A percentile compares a stretch with the other conserved stretches of the same genome.
Evolutionary conservation across 1,284 basidiomycete genomes (phyloP).

Genomic region (Leccinum subfulvum): DNA sequence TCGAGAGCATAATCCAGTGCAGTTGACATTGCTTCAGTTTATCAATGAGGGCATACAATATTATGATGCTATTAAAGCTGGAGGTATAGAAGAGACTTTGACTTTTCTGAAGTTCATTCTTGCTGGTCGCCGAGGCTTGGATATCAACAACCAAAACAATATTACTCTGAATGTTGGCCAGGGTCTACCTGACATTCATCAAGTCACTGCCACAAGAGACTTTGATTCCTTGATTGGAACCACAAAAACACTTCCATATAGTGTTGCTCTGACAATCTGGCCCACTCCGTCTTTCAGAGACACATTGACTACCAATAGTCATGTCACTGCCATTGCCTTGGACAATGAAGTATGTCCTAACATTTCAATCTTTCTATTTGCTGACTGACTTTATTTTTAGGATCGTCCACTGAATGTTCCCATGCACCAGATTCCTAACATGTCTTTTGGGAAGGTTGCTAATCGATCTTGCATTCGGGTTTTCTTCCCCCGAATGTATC

Average conservation of each 20-base stretch:
- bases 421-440: constrained; percentile 15
- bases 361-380: background rate
- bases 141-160: background rate
- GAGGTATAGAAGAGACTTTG: background rate
- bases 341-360: background rate
- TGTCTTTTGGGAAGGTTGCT: constrained; percentile 13
- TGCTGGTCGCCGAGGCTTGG: background rate
- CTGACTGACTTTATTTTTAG: background rate
- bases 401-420: background rate
- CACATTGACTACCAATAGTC: background rate
- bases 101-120: background rate
- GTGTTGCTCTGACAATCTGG: background rate
- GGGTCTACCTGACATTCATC: background rate
- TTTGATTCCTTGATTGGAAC: background rate
- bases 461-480: constrained; percentile 2
- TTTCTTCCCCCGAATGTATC: constrained; percentile 16
- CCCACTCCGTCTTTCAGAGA: background rate
- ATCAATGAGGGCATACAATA: background rate
- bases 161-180: background rate
- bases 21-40: background rate
- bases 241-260: background rate
- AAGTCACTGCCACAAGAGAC: background rate
- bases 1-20: background rate
- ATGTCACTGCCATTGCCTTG: background rate
- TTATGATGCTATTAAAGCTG: background rate